These are phyloP conservation scores for Bacidia rubella DNA, from an alignment of 495 filamentous ascomycete species.

Conservation along the genomic window DNA sequence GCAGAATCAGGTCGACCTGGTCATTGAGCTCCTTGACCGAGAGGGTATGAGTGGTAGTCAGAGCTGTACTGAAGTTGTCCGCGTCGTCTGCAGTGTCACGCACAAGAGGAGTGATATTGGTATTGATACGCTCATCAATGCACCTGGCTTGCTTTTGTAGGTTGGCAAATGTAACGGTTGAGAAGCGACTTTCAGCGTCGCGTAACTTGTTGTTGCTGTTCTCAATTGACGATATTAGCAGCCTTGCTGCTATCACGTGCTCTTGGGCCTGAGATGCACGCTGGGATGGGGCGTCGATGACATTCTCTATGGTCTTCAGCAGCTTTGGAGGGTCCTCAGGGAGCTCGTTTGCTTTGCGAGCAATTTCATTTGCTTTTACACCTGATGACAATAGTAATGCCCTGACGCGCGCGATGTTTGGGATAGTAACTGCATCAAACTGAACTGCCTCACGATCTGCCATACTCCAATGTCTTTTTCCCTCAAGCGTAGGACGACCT, in stretches of 20 bases:
- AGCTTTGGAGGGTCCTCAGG: constrained; percentile 30
- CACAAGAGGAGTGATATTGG: constrained; percentile 49
- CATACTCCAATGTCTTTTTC: constrained; percentile 55
- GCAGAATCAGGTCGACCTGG: constrained; percentile 58
- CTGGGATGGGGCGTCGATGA: constrained; percentile 24
- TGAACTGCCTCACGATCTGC: constrained; percentile 39
- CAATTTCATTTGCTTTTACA: constrained; percentile 71
- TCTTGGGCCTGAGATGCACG: constrained; percentile 45
- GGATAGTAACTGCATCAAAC: constrained; percentile 34
- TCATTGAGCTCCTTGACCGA: constrained; percentile 67
- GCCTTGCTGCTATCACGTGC: constrained; percentile 54
- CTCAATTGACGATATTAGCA: constrained; percentile 44
- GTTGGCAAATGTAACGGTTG: constrained; percentile 28
- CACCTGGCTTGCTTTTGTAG: constrained; percentile 34
- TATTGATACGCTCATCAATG: constrained; percentile 37
- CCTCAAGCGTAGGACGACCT: constrained; percentile 19
- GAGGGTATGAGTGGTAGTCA: constrained; percentile 60
- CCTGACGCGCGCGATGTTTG: constrained; percentile 60
- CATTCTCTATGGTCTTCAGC: constrained; percentile 23
- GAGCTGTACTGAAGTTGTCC: constrained; percentile 55
- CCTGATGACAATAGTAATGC: constrained; percentile 69
- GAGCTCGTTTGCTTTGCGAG: constrained; percentile 43
- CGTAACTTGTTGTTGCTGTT: constrained; percentile 40
- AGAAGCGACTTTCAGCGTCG: constrained; percentile 38
- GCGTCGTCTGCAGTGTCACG: constrained; percentile 58